Evolutionary conservation across 2,329 filamentous ascomycete species (phyloP), one percentile per base, ranked within the genome.

Genomic region (Pseudocercospora fuligena): DNA sequence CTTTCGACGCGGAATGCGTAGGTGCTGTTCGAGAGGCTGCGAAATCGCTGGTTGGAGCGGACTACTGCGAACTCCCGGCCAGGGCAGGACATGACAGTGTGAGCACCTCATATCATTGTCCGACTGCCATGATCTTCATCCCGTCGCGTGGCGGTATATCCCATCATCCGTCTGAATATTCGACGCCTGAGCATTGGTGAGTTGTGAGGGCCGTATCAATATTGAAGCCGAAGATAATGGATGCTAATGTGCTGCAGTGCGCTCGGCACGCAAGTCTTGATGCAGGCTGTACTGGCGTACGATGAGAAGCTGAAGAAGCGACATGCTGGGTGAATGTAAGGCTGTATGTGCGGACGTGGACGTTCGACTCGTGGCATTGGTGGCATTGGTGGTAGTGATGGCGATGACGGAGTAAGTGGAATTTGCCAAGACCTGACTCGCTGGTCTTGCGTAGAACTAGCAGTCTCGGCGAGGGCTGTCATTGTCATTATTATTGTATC

Each of bases 111-210:
- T 67, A 67, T 19, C 63, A 69, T 54, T 69, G 69, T 16, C 74
- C 76, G n/a, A 76, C 75, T 1, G 74, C 71, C 11, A 77, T 77
- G 75, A 72, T 78, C 4, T 78, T 78, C 47, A 73, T 73, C 1
- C 65, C 69, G 5, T 73, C 68, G 16, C 70, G 67, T 57, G 73
- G 74, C 51, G 76, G 76, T 3, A 66, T 76, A 9, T 72, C 66
- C 23, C 73, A 76, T 62, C 66, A 65, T 46, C 65, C 73, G 31
- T 59, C 70, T 46, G 74, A 74, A 60, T 74, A 70, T 69, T 71
- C 66, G 9, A 62, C 64, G 31, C 71, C 71, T 57, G 73, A 74
- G 25, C 70, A 74, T 60, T 74, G 56, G 56, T 59, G 31, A 59
- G 56, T 59, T 7, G 5, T 27, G 8, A 19, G 16, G 2, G 14